These are phyloP conservation scores for Phallus indusiatus DNA, from an alignment of 768 basidiomycete species.

Conservation along the genomic window DNA sequence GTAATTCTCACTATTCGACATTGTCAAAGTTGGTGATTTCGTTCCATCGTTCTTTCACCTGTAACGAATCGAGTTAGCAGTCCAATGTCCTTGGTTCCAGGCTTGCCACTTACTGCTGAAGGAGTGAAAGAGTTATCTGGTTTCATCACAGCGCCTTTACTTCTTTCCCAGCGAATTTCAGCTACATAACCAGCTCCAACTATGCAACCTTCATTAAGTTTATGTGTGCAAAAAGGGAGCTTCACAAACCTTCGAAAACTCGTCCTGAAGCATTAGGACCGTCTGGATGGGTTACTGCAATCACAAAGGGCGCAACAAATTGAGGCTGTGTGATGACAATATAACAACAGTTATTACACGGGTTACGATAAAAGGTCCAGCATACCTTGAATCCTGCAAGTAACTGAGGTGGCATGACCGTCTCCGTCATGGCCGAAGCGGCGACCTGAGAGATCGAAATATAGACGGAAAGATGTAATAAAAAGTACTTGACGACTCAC, in stretches of 20 bases:
- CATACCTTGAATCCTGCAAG: conserved; percentile 72
- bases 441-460: conserved; percentile 49
- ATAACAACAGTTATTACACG: not conserved
- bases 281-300: conserved; percentile 77
- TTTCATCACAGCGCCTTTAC: conserved; percentile 80
- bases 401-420: conserved; percentile 90
- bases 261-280: conserved; percentile 70
- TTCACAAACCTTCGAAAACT: conserved; percentile 53
- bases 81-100: not conserved
- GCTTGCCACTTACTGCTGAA: conserved; percentile 56
- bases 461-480: not conserved
- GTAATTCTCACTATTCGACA: conserved; percentile 49
- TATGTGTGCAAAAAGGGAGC: not conserved
- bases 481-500: conserved; percentile 33
- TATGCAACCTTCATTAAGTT: not conserved
- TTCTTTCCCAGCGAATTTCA: conserved; percentile 90
- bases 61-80: not conserved
- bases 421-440: conserved; percentile 95
- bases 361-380: not conserved
- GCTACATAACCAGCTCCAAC: conserved; percentile 88
- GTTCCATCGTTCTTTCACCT: conserved; percentile 80
- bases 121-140: conserved; percentile 88
- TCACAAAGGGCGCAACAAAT: conserved; percentile 88
- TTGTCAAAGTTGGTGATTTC: conserved; percentile 74
- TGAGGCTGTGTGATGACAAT: conserved; percentile 49